These are phyloP conservation scores for Gleditsia sinensis DNA, from an alignment of 306 rosid species.

Conservation along the genomic window DNA sequence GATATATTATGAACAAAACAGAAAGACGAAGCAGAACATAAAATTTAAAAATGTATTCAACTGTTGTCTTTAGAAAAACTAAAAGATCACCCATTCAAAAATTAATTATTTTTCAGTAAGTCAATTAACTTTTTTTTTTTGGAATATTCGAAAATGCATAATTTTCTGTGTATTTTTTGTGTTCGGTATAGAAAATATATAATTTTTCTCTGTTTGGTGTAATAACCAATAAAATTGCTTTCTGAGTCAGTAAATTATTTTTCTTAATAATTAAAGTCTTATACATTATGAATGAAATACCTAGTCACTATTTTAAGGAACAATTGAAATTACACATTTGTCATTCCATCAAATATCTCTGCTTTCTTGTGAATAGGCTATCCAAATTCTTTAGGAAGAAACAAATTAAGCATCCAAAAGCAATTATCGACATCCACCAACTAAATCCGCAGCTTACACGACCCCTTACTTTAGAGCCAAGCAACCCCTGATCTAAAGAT, in stretches of 20 bases:
- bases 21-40: not conserved
- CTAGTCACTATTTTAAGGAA: not conserved
- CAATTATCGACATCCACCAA: constrained; percentile 46
- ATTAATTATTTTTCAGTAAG: no score
- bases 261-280: constrained; percentile 21
- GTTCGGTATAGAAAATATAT: no score
- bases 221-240: no score
- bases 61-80: not conserved
- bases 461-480: not conserved
- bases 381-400: constrained; percentile 38
- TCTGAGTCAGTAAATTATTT: no score
- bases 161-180: no score
- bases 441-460: constrained; percentile 28
- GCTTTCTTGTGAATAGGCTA: constrained; percentile 30
- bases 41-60: not conserved
- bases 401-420: constrained; percentile 34
- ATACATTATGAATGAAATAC: constrained; percentile 29
- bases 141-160: no score
- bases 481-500: constrained; percentile 14
- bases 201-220: no score
- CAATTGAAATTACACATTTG: not conserved
- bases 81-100: not conserved
- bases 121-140: no score
- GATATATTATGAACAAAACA: not conserved
- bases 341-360: constrained; percentile 29